Percentiles rank a stretch among this genome's conserved stretches.
phyloP scores from a whole-genome alignment of 768 basidiomycete species.

The Crucibulum laeve region DNA sequence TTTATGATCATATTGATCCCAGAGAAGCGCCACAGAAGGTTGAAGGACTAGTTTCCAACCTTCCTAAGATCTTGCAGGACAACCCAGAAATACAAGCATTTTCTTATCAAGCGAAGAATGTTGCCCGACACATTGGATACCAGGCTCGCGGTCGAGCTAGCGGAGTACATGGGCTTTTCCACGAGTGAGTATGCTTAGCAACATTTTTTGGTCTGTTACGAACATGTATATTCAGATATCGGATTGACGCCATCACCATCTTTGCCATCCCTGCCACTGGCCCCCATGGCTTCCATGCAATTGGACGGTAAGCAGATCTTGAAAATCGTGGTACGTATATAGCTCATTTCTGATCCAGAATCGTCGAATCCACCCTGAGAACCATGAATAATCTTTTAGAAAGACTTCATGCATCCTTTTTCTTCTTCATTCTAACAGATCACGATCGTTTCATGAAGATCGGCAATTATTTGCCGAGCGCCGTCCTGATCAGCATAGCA shows the following conservation, averaged over 20 bases:
- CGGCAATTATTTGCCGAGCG: slow-evolving; percentile 86
- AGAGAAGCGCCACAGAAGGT: slow-evolving; percentile 27
- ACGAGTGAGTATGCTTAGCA: slow-evolving; percentile 50
- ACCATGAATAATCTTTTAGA: slow-evolving; percentile 94
- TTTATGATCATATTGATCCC: slow-evolving; percentile 74
- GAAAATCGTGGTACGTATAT: neutral
- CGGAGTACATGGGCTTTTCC: slow-evolving; percentile 87
- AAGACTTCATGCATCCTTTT: slow-evolving; percentile 95
- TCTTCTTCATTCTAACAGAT: slow-evolving; percentile 82
- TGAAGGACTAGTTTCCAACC: slow-evolving; percentile 34
- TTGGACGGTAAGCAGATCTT: slow-evolving; percentile 65
- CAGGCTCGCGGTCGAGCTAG: slow-evolving; percentile 79
- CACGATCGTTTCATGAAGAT: slow-evolving; percentile 77
- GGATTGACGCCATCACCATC: slow-evolving; percentile 91
- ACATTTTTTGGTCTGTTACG: slow-evolving; percentile 1
- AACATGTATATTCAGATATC: slow-evolving; percentile 52
- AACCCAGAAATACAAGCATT: slow-evolving; percentile 45
- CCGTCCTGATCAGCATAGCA: slow-evolving; percentile 75
- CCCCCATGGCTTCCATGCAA: slow-evolving; percentile 92
- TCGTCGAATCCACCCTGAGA: slow-evolving; percentile 83
- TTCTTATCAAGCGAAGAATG: slow-evolving; percentile 56
- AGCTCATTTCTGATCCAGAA: slow-evolving; percentile 36
- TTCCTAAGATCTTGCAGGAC: slow-evolving; percentile 40
- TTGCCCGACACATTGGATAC: slow-evolving; percentile 66
- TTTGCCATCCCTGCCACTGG: slow-evolving; percentile 85